Evolutionary conservation across 2,329 filamentous ascomycete species (phyloP).

Genomic region (Aphanocladium album): DNA sequence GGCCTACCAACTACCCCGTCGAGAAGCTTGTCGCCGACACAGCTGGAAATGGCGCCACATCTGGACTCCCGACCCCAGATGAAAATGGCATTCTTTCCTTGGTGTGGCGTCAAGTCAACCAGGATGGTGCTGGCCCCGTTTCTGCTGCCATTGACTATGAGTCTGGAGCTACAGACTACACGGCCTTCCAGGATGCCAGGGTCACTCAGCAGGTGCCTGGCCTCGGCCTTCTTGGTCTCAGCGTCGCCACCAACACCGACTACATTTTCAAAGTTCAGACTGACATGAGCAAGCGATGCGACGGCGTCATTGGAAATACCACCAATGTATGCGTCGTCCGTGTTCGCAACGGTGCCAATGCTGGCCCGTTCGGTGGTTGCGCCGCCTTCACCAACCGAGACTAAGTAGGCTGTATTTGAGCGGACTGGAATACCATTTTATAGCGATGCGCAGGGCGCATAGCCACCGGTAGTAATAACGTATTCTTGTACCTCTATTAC

Average conservation of each 20-base stretch:
- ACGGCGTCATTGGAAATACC: slow-evolving; percentile 52
- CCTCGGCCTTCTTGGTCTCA: slow-evolving; percentile 49
- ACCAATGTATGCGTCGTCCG: slow-evolving; percentile 60
- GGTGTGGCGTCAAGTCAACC: slow-evolving; percentile 64
- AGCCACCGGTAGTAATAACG: too few relatives aligned
- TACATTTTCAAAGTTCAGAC: slow-evolving; percentile 62
- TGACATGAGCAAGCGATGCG: slow-evolving; percentile 62
- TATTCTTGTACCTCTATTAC: too few relatives aligned
- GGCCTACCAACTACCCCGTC: slow-evolving; percentile 32
- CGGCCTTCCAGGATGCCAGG: slow-evolving; percentile 54
- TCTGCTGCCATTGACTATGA: slow-evolving; percentile 56
- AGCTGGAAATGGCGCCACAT: slow-evolving; percentile 44
- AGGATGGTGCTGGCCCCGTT: slow-evolving; percentile 62
- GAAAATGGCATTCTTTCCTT: slow-evolving; percentile 55
- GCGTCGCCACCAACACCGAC: slow-evolving; percentile 54
- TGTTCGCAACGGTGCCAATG: slow-evolving; percentile 55
- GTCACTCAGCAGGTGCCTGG: slow-evolving; percentile 59
- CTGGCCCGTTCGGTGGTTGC: slow-evolving; percentile 62
- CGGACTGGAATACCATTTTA: too few relatives aligned
- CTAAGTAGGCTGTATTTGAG: too few relatives aligned
- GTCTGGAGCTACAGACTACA: slow-evolving; percentile 55
- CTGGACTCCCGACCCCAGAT: slow-evolving; percentile 53
- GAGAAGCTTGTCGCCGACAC: slow-evolving; percentile 48
- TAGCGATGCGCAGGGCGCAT: too few relatives aligned
- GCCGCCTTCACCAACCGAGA: slow-evolving; percentile 56